A percentile compares a stretch with the other conserved stretches of the same genome.
Evolutionary conservation across 148 eudicot genomes (phyloP).

Genomic region (Chenopodium album): DNA sequence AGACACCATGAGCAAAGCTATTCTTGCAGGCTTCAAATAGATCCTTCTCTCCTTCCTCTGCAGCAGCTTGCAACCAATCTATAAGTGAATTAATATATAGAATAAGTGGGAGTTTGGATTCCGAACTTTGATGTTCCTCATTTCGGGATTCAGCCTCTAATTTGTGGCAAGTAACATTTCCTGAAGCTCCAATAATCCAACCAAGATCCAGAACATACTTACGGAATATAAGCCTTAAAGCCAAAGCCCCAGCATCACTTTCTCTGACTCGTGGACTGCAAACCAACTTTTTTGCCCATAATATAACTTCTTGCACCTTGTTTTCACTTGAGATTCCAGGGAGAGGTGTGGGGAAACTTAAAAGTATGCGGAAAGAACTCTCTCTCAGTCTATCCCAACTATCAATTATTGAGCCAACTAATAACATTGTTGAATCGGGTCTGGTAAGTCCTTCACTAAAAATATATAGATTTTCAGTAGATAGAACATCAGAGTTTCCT

Average conservation of each 20-base stretch:
- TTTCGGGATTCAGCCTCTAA: conserved; percentile 30
- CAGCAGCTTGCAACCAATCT: conserved; percentile 73
- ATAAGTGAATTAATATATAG: conserved; percentile 67
- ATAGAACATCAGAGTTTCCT: conserved; percentile 33
- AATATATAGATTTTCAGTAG: conserved; percentile 52
- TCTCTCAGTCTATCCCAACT: conserved; percentile 98
- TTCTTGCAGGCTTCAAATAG: conserved; percentile 82
- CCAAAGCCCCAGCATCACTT: conserved; percentile 98
- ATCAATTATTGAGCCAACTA: conserved; percentile 91
- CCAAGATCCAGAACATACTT: conserved; percentile 83
- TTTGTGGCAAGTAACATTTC: conserved; percentile 39
- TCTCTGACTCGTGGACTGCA: conserved; percentile 99
- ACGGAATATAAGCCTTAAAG: conserved; percentile 75
- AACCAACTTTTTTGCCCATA: conserved; percentile 84
- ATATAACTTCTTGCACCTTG: conserved; percentile 54
- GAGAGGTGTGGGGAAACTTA: conserved; percentile 79
- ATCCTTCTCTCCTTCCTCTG: conserved; percentile 83
- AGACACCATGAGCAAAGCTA: conserved; percentile 92
- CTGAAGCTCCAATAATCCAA: conserved; percentile 63
- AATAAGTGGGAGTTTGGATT: conserved; percentile 45
- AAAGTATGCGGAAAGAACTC: conserved; percentile 71
- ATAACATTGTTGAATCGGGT: conserved; percentile 80
- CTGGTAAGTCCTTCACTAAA: conserved; percentile 62
- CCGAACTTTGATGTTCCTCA: conserved; percentile 35
- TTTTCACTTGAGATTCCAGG: conserved; percentile 69